phyloP scores from a whole-genome alignment of 768 basidiomycete genomes.

The Lactifluus pinguis region DNA sequence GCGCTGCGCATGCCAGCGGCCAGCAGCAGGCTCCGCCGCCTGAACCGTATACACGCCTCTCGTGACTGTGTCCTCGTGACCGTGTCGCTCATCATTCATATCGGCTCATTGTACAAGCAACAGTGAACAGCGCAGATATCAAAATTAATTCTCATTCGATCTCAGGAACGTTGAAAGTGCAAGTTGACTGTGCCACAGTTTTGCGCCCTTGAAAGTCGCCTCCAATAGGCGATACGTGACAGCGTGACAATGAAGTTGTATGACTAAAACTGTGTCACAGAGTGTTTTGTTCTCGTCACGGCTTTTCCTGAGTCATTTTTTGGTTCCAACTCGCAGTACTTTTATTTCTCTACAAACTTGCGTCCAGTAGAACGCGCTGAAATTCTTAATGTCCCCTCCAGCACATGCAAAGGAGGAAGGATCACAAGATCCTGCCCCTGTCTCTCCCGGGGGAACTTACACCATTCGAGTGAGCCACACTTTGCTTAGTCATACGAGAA shows the following conservation, averaged over 20 bases:
- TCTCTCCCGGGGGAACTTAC: constrained; percentile 70
- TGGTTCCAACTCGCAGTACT: background rate
- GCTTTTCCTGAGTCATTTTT: background rate
- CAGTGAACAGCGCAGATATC: too few relatives aligned
- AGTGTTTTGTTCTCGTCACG: constrained; percentile 5
- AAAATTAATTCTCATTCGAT: background rate
- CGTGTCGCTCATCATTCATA: background rate
- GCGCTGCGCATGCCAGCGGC: background rate
- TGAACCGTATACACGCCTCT: background rate
- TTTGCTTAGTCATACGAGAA: constrained; percentile 17
- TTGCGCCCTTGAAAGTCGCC: too few relatives aligned
- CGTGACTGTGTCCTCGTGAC: background rate
- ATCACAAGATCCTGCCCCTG: constrained; percentile 44
- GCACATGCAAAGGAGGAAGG: constrained; percentile 29
- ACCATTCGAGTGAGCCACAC: constrained; percentile 52
- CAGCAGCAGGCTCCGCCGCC: background rate
- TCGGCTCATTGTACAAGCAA: background rate
- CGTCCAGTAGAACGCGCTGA: background rate
- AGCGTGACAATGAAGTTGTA: background rate
- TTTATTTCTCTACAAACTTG: background rate
- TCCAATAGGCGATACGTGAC: too few relatives aligned
- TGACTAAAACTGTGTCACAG: constrained; percentile 4
- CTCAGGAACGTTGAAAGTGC: background rate
- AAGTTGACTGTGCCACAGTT: background rate
- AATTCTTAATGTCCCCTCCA: constrained; percentile 16